Base-by-base conservation (phyloP, 768 basidiomycete species). In the Atractiella rhizophila region DNA sequence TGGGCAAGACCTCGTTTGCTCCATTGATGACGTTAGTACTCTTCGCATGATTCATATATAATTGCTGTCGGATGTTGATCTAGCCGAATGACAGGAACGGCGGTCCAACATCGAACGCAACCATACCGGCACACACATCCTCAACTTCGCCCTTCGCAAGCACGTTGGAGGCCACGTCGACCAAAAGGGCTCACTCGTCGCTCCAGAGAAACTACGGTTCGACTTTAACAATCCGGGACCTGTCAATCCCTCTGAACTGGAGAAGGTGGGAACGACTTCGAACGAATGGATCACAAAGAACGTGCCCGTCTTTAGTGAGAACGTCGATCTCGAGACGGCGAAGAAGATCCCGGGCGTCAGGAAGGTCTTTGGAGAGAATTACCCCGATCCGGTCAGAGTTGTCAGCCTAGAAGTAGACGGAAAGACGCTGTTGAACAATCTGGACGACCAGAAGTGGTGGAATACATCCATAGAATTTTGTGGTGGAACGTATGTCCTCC, bases 51-150 rank as follows among this genome's bases (percentile, higher is more conserved):
- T 21, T 2, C 33, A 24, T 34, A 7, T 38, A 11, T 21, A 7
- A 12, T 3, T 16, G 24, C 20, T 11, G 24, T 26, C 19, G 19
- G 24, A 16, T 29, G 28, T 20, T 21, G n/a, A 27, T 15, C 27
- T 32, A 28, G 19, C 38, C 1, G 26, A 29, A 1, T 10, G 11
- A 15, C 45, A 82, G 77, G 69, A 80, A 27, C 80, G 91, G 28
- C 71, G 91, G 37, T 85, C 82, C 78, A 86, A 88, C 0, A 63
- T 98, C 37, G 74, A 86, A 39, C 96, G 83, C 61, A 98, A 98
- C 55, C 91, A 98, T 62, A 96, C 91, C 21, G 91, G 76, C 18
- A 98, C 91, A 0, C 91, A 98, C 57, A 91, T 98, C 51, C 76
- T 98, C 51, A 98, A 98, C 64, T 98, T 67, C 54, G 70, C 65